These are phyloP conservation scores for Termitomyces sp. DNA, from an alignment of 768 basidiomycete species.

Conservation along the genomic window DNA sequence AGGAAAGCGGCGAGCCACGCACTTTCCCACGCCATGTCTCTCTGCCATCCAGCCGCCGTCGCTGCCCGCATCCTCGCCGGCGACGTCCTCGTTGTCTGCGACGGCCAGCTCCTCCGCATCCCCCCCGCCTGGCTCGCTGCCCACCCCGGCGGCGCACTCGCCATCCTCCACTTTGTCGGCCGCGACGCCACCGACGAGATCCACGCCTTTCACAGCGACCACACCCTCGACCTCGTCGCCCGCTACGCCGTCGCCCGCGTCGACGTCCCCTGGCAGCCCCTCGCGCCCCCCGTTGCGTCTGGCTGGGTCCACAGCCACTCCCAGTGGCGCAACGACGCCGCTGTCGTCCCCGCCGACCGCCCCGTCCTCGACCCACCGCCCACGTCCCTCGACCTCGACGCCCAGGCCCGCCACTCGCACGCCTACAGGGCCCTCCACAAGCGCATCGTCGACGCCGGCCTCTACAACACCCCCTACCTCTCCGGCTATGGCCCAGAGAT, in stretches of 20 bases:
- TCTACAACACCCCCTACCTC: slow-evolving; percentile 82
- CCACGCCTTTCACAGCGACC: slow-evolving; percentile 79
- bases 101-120: slow-evolving; percentile 59
- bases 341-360: slow-evolving; percentile 38
- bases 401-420: slow-evolving; percentile 63
- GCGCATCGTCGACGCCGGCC: slow-evolving; percentile 70
- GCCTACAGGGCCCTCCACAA: slow-evolving; percentile 82
- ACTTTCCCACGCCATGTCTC: slow-evolving; percentile 7
- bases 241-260: slow-evolving; percentile 72
- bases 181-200: slow-evolving; percentile 95
- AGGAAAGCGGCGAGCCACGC: slow-evolving; percentile 39
- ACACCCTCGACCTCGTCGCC: slow-evolving; percentile 52
- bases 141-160: slow-evolving; percentile 88
- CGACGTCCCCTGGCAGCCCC: slow-evolving; percentile 64
- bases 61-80: slow-evolving; percentile 73
- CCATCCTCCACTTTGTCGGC: slow-evolving; percentile 93
- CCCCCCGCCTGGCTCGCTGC: slow-evolving; percentile 74
- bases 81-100: slow-evolving; percentile 72
- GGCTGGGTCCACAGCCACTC: slow-evolving; percentile 68
- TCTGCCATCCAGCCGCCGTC: slow-evolving; percentile 42
- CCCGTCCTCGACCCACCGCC: slow-evolving; percentile 51
- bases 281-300: slow-evolving; percentile 81
- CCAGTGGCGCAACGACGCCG: slow-evolving; percentile 66
- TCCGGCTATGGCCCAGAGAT: slow-evolving; percentile 89
- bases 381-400: slow-evolving; percentile 48